Percentiles rank a stretch among this genome's conserved stretches.
Conservation (phyloP, 257 asterid genomes). For the Lithospermum erythrorhizon region DNA sequence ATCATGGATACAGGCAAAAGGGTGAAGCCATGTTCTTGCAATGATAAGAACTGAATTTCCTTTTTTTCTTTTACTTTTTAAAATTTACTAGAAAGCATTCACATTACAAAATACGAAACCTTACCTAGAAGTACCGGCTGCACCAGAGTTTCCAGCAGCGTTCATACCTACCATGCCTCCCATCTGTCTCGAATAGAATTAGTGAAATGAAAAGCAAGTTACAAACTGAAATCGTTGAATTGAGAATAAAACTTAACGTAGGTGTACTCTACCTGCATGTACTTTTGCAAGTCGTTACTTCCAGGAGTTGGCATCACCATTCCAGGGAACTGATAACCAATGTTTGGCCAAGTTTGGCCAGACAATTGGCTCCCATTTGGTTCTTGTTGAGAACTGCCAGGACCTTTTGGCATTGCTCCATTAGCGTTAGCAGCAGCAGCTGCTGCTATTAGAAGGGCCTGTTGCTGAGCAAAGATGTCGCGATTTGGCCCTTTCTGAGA, state of each 20-base stretch:
- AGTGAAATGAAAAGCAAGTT: constrained; percentile 9
- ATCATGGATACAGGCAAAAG: too few relatives aligned
- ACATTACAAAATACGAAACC: background rate
- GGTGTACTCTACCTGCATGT: constrained; percentile 51
- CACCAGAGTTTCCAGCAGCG: constrained; percentile 41
- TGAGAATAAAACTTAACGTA: constrained; percentile 8
- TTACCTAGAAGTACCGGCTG: constrained; percentile 55
- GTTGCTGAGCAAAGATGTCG: constrained; percentile 64
- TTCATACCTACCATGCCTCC: constrained; percentile 45
- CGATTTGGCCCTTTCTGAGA: constrained; percentile 44
- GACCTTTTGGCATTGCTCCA: constrained; percentile 34
- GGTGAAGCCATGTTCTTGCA: background rate
- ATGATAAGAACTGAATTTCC: background rate
- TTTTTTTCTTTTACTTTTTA: background rate
- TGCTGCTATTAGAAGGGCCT: constrained; percentile 62
- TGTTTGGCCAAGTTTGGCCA: constrained; percentile 61
- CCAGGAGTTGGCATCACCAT: constrained; percentile 53
- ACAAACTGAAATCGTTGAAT: constrained; percentile 10
- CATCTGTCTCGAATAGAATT: constrained; percentile 36
- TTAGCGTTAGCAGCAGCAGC: constrained; percentile 26
- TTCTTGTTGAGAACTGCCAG: constrained; percentile 41
- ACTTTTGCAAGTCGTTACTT: constrained; percentile 38
- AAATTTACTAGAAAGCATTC: background rate
- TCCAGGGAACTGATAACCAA: constrained; percentile 66
- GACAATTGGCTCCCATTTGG: constrained; percentile 39